A percentile compares a stretch with the other conserved stretches of the same genome.
Evolutionary conservation across 768 basidiomycete species (phyloP).

Genomic region (Steccherinum ochraceum): DNA sequence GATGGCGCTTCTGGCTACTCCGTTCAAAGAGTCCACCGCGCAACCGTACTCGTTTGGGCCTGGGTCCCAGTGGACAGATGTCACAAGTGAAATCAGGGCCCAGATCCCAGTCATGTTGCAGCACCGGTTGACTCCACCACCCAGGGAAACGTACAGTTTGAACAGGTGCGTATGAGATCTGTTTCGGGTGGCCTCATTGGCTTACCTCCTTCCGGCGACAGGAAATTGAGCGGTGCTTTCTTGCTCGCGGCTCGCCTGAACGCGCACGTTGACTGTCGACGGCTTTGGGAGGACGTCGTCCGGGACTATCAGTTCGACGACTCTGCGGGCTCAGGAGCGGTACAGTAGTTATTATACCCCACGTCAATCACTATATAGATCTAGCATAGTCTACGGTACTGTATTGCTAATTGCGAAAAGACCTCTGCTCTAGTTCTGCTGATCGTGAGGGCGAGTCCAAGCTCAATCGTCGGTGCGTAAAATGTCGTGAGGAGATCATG

Average conservation of each 20-base stretch:
- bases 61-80: constrained; percentile 55
- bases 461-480: background rate
- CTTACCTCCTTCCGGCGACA: no score
- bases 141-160: constrained; percentile 89
- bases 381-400: background rate
- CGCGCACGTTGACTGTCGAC: constrained; percentile 66
- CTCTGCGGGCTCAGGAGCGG: no score
- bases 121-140: constrained; percentile 86
- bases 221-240: constrained; percentile 81
- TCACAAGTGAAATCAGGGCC: constrained; percentile 71
- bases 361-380: no score
- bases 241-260: constrained; percentile 69
- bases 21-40: constrained; percentile 60
- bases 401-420: background rate
- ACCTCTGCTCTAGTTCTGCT: background rate
- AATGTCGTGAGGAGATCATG: background rate
- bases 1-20: constrained; percentile 77
- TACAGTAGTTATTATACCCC: no score
- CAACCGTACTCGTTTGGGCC: constrained; percentile 81
- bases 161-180: constrained; percentile 55
- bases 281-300: constrained; percentile 70
- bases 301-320: constrained; percentile 27
- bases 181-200: no score
- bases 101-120: constrained; percentile 88
- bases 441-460: background rate